Conservation (phyloP, 2,329 filamentous ascomycete species). For the Massarina eburnea region DNA sequence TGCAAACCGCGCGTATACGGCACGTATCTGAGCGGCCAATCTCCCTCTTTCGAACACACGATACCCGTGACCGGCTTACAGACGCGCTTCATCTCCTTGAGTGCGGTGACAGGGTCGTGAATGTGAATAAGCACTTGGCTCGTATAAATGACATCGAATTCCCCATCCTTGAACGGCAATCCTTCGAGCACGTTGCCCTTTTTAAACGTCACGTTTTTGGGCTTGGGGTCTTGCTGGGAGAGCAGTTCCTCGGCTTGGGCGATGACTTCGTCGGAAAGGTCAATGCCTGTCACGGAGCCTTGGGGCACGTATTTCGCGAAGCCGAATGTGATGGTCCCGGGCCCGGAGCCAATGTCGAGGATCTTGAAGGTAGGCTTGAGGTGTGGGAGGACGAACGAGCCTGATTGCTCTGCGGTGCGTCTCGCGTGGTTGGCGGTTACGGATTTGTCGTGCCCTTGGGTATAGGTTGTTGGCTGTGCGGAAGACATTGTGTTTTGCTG, state of each 20-base stretch:
- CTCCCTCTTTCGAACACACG: constrained; percentile 42
- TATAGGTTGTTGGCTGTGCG: constrained; percentile 18
- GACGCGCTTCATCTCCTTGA: constrained; percentile 56
- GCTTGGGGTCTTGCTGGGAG: constrained; percentile 14
- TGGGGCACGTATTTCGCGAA: constrained; percentile 43
- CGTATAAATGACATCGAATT: constrained; percentile 58
- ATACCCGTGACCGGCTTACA: constrained; percentile 47
- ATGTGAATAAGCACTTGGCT: constrained; percentile 59
- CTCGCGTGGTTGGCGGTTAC: constrained; percentile 35
- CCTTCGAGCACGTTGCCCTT: constrained; percentile 39
- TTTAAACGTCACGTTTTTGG: constrained; percentile 30
- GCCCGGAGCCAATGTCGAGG: constrained; percentile 47
- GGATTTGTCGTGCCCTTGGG: constrained; percentile 29
- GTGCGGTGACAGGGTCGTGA: constrained; percentile 47
- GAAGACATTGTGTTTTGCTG: neutral
- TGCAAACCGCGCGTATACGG: constrained; percentile 16
- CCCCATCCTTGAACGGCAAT: constrained; percentile 45
- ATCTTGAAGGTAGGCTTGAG: constrained; percentile 28
- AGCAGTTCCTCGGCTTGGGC: constrained; percentile 28
- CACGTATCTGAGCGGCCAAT: constrained; percentile 20
- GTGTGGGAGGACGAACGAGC: constrained; percentile 25
- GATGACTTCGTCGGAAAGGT: constrained; percentile 44
- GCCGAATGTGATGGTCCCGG: constrained; percentile 45
- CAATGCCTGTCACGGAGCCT: constrained; percentile 44
- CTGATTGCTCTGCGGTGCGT: constrained; percentile 39